phyloP scores from a whole-genome alignment of 306 rosid species.

The Ochetophila trinervis region DNA sequence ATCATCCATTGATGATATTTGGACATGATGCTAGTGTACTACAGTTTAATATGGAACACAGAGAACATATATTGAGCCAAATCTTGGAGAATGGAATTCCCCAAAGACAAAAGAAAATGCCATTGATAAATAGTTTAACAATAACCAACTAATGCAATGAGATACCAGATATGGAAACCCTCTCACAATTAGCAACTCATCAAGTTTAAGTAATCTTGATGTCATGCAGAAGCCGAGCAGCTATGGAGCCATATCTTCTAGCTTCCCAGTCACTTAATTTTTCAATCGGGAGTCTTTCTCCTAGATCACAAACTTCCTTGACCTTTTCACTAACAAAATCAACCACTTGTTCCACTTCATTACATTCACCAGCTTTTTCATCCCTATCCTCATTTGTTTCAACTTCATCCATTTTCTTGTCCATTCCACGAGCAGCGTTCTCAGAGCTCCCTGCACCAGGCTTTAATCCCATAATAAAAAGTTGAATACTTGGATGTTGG shows the following conservation, averaged over 20 bases:
- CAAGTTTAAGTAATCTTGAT: constrained; percentile 49
- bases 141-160: too few relatives aligned
- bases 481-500: constrained; percentile 90
- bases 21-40: too few relatives aligned
- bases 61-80: too few relatives aligned
- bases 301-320: constrained; percentile 34
- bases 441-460: constrained; percentile 28
- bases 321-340: constrained; percentile 29
- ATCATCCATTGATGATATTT: too few relatives aligned
- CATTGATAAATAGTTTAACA: too few relatives aligned
- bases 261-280: constrained; percentile 79
- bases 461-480: constrained; percentile 61
- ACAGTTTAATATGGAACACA: too few relatives aligned
- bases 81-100: too few relatives aligned
- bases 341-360: constrained; percentile 17
- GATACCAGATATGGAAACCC: too few relatives aligned
- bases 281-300: constrained; percentile 25
- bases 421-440: constrained; percentile 17
- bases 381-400: constrained; percentile 30
- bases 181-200: neutral
- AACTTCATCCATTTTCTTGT: constrained; percentile 33
- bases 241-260: constrained; percentile 78
- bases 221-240: constrained; percentile 78
- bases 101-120: too few relatives aligned
- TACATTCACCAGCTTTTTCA: constrained; percentile 25